Base-by-base conservation (phyloP, 1,284 basidiomycete genomes). In the Heterobasidion occidentale region DNA sequence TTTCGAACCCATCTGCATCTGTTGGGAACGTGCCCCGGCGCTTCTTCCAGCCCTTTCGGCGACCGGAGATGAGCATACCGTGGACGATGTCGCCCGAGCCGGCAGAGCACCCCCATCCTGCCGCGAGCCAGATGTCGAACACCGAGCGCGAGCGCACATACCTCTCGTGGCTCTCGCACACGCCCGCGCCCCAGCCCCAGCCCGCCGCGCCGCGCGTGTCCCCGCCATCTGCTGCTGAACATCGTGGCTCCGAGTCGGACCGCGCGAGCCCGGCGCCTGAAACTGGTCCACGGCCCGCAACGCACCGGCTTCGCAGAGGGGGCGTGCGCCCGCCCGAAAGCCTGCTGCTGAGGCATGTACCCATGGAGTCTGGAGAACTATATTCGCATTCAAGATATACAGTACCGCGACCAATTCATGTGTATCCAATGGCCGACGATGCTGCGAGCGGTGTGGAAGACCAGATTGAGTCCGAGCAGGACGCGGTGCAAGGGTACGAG, bases 321-420 rank as follows among this genome's bases (percentile, higher is more conserved):
- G 60, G 60, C n/a, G 56, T 60, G 27, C 59, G 60, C 19, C 56
- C 60, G 9, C 60, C 60, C 4, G 59, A 61, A 8, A 42, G n/a
- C n/a, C n/a, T 42, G 52, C n/a, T 42, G 52, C 47, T 59, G 45
- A 51, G 60, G 20, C 36, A 58, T 7, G 17, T 0, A 44, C 42
- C 35, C 33, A 47, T 8, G 38, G n/a, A n/a, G 38, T 11, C n/a
- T 42, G 38, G 38, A n/a, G 38, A n/a, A n/a, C 38, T n/a, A 6
- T 42, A 11, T n/a, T n/a, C 11, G 38, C 38, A n/a, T 11, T 11
- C 12, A 5, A 12, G 38, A 42, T 42, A 42, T 11, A 42, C 12
- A 42, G 38, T n/a, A n/a, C n/a, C 12, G 38, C 38, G n/a, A 7
- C 38, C n/a, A 7, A n/a, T n/a, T 7, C 38, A 12, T 42, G 38